Conservation (phyloP, 352 stramenopile species). For the Pythium periplocum region DNA sequence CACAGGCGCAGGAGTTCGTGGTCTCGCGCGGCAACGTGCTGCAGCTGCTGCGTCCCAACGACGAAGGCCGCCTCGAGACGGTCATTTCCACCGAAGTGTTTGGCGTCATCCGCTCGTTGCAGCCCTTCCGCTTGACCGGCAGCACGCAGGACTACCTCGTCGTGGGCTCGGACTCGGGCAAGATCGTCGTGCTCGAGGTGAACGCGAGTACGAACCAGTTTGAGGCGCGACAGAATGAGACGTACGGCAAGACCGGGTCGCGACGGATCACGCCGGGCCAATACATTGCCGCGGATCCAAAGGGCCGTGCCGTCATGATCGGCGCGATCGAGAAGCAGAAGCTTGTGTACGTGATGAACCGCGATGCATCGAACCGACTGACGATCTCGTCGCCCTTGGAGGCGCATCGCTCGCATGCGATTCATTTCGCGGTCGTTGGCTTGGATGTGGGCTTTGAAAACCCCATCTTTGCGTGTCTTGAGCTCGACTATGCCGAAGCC, state of each 20-base stretch:
- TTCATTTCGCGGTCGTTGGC: conserved; percentile 93
- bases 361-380: conserved; percentile 90
- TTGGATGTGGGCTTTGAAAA: conserved; percentile 99
- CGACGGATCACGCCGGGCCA: conserved; percentile 96
- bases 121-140: conserved; percentile 84
- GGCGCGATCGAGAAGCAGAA: conserved; percentile 98
- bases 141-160: conserved; percentile 94
- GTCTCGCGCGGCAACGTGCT: conserved; percentile 91
- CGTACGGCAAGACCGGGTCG: conserved; percentile 96
- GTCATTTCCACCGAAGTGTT: conserved; percentile 88
- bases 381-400: conserved; percentile 99
- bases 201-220: conserved; percentile 73
- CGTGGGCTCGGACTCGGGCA: conserved; percentile 94
- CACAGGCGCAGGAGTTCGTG: conserved; percentile 94
- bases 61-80: conserved; percentile 62
- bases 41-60: conserved; percentile 89
- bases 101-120: conserved; percentile 89
- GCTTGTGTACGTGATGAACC: conserved; percentile 99
- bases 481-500: conserved; percentile 92
- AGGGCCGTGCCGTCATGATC: conserved; percentile 96
- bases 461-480: conserved; percentile 97
- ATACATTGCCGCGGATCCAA: conserved; percentile 96
- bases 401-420: conserved; percentile 94
- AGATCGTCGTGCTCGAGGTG: conserved; percentile 95
- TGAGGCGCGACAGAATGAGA: conserved; percentile 89